Conservation (phyloP, 257 asterid genomes). For the Ajuga chamaepitys region DNA sequence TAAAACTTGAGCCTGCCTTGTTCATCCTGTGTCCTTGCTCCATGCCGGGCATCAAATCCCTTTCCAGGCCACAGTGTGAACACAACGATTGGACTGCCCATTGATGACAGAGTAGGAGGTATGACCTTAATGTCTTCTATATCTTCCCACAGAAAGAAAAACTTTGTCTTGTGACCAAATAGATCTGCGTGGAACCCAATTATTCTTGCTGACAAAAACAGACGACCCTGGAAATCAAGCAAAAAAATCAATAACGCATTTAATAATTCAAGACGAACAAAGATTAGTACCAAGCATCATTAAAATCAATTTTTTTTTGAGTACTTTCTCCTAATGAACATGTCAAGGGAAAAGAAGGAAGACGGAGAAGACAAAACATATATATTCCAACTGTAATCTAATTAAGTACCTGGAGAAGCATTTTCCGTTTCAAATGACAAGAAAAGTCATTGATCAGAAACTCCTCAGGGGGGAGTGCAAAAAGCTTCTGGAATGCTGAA, state of each 20-base stretch:
- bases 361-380: background rate
- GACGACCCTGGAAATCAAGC: conserved; percentile 71
- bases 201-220: conserved; percentile 92
- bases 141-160: conserved; percentile 97
- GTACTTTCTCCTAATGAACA: background rate
- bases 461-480: conserved; percentile 90
- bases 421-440: conserved; percentile 90
- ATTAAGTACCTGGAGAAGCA: conserved; percentile 88
- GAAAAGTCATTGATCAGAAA: conserved; percentile 93
- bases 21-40: conserved; percentile 82
- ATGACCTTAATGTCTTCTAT: conserved; percentile 84
- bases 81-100: conserved; percentile 88
- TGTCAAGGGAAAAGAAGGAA: background rate
- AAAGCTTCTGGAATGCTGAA: conserved; percentile 92
- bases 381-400: background rate
- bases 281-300: conserved; percentile 13
- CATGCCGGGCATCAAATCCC: conserved; percentile 91
- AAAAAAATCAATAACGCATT: conserved; percentile 11
- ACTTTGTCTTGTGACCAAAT: conserved; percentile 91
- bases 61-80: conserved; percentile 79
- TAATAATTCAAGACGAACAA: conserved; percentile 7
- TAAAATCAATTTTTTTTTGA: background rate
- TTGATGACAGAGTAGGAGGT: conserved; percentile 90
- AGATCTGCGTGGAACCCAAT: conserved; percentile 97
- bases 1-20: conserved; percentile 91